Evolutionary conservation across 306 rosid genomes (phyloP).

Genomic region (Clitoria ternatea): DNA sequence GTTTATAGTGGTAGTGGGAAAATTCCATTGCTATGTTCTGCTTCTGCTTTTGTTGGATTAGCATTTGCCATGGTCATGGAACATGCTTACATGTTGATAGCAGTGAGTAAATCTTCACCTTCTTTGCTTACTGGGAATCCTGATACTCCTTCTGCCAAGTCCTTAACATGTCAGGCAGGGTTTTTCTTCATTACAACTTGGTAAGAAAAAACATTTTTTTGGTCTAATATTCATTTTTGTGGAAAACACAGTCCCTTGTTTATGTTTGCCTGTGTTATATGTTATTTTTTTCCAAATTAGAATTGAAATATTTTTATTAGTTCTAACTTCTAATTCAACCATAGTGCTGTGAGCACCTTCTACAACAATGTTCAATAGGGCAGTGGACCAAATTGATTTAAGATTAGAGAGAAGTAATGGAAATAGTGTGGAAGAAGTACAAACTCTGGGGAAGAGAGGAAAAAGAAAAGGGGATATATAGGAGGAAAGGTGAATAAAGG

Average conservation of each 20-base stretch:
- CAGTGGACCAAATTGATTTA: neutral
- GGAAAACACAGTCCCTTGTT: neutral
- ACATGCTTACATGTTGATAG: slow-evolving; percentile 67
- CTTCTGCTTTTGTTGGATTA: slow-evolving; percentile 69
- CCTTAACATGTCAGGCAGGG: slow-evolving; percentile 65
- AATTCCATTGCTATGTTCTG: slow-evolving; percentile 67
- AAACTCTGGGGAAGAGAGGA: neutral
- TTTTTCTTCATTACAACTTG: slow-evolving; percentile 80
- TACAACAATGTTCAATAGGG: neutral
- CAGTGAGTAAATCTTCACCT: slow-evolving; percentile 66
- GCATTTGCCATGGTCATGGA: slow-evolving; percentile 60
- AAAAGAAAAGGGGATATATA: neutral
- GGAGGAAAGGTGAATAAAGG: neutral
- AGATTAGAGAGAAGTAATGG: neutral
- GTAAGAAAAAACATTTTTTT: slow-evolving; percentile 32
- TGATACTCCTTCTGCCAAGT: slow-evolving; percentile 48
- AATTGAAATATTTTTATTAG: neutral
- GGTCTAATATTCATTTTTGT: neutral
- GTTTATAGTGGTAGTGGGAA: slow-evolving; percentile 74
- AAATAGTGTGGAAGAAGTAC: neutral
- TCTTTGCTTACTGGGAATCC: slow-evolving; percentile 54
- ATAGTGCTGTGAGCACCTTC: neutral
- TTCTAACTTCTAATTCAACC: neutral
- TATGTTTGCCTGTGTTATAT: neutral
- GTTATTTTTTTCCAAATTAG: neutral